Evolutionary conservation across 768 basidiomycete species (phyloP).

Genomic region (Xerocomus brunneocitrinus): DNA sequence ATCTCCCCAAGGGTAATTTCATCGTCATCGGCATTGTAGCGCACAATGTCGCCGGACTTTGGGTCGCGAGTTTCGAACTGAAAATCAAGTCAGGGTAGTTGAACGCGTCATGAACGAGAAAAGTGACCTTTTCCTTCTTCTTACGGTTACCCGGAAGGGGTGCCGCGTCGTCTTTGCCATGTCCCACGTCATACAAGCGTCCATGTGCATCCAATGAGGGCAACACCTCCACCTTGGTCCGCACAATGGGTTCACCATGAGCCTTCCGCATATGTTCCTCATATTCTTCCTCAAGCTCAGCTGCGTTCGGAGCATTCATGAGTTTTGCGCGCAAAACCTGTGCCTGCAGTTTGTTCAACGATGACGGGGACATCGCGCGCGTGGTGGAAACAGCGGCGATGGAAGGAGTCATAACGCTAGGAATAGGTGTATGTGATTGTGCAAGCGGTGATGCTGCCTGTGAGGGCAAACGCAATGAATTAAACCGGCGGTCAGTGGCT

Average conservation of each 20-base stretch:
- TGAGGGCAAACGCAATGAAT: conserved; percentile 58
- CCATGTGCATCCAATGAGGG: conserved; percentile 87
- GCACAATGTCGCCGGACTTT: conserved; percentile 84
- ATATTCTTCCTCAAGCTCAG: conserved; percentile 78
- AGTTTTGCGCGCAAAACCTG: conserved; percentile 89
- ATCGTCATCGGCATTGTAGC: conserved; percentile 91
- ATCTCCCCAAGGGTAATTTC: conserved; percentile 82
- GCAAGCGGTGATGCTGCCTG: conserved; percentile 55
- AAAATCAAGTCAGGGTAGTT: background rate
- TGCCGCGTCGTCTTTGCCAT: conserved; percentile 56
- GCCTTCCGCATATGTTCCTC: conserved; percentile 59
- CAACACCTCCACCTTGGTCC: conserved; percentile 73
- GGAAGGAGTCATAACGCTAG: conserved; percentile 83
- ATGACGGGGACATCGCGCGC: conserved; percentile 65
- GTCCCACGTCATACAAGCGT: conserved; percentile 86
- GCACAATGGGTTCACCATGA: conserved; percentile 41
- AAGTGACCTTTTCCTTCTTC: conserved; percentile 65
- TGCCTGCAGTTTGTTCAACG: conserved; percentile 89
- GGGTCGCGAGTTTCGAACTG: conserved; percentile 87
- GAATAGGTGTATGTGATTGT: conserved; percentile 78
- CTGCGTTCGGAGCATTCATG: conserved; percentile 74
- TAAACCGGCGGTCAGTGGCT: conserved; percentile 49
- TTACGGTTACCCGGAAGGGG: conserved; percentile 64
- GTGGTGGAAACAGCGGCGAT: conserved; percentile 26
- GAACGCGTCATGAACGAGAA: conserved; percentile 1